Conservation (phyloP, 495 filamentous ascomycete genomes). For the Trichoderma reesei region DNA sequence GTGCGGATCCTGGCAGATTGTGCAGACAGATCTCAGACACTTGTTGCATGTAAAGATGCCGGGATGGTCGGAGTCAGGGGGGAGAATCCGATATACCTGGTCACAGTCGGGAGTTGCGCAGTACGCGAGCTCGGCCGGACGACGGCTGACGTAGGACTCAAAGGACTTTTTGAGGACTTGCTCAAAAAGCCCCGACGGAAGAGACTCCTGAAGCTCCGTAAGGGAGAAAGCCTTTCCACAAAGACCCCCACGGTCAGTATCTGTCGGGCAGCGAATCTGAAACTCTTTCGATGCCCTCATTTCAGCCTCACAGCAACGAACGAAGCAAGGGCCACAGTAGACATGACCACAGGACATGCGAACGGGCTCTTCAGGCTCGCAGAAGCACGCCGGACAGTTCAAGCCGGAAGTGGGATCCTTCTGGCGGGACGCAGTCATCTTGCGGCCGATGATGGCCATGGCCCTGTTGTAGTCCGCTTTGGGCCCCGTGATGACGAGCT, state of each 20-base stretch:
- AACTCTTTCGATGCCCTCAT: not conserved
- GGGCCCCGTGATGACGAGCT: slow-evolving; percentile 24
- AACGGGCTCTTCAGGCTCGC: slow-evolving; percentile 27
- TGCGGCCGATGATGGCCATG: slow-evolving; percentile 10
- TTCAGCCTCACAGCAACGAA: slow-evolving; percentile 23
- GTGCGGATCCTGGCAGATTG: slow-evolving; percentile 21
- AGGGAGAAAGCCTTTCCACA: slow-evolving; percentile 24
- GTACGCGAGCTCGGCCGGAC: slow-evolving; percentile 24
- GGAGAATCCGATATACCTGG: slow-evolving; percentile 19
- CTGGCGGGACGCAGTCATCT: not conserved
- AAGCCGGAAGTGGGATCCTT: not conserved
- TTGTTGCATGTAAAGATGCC: slow-evolving; percentile 17
- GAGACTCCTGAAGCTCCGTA: slow-evolving; percentile 25
- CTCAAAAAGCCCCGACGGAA: slow-evolving; percentile 29
- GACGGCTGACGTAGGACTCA: slow-evolving; percentile 25
- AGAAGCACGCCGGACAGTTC: slow-evolving; percentile 35
- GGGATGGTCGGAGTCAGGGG: not conserved
- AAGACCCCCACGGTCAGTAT: slow-evolving; percentile 6
- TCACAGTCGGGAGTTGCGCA: slow-evolving; percentile 32
- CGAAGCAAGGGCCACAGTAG: slow-evolving; percentile 40
- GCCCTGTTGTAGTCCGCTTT: slow-evolving; percentile 16
- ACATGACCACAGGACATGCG: slow-evolving; percentile 30
- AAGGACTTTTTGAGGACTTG: slow-evolving; percentile 30
- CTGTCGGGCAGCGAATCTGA: slow-evolving; percentile 23
- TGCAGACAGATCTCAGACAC: slow-evolving; percentile 22